These are phyloP conservation scores for Macrophomina pseudophaseolina DNA, from an alignment of 2,329 filamentous ascomycete species.

Conservation along the genomic window DNA sequence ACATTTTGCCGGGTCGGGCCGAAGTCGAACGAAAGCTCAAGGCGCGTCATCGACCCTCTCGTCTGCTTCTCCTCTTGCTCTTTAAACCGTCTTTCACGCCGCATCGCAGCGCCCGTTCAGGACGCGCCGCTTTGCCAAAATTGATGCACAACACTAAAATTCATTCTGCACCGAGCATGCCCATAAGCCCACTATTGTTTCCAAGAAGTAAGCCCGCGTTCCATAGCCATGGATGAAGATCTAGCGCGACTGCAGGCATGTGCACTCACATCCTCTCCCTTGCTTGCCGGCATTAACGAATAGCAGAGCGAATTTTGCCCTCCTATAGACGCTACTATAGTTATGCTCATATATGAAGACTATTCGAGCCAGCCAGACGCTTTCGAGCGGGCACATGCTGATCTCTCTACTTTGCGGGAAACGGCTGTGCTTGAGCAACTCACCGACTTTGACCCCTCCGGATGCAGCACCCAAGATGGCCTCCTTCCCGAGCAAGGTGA, in stretches of 20 bases:
- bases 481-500: constrained; percentile 29
- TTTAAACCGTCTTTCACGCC: neutral
- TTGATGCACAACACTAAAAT: neutral
- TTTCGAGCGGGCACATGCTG: constrained; percentile 60
- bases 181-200: neutral
- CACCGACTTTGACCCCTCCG: constrained; percentile 78
- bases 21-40: neutral
- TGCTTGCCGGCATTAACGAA: neutral
- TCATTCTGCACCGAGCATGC: constrained; percentile 1
- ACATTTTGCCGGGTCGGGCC: neutral
- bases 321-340: constrained; percentile 75
- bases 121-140: neutral
- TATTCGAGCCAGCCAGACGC: constrained; percentile 65
- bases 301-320: constrained; percentile 72
- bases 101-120: neutral
- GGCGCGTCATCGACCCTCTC: constrained; percentile 18
- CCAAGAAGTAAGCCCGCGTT: constrained; percentile 1
- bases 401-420: constrained; percentile 69
- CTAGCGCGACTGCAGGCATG: constrained; percentile 10
- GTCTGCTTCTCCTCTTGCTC: neutral
- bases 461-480: constrained; percentile 58
- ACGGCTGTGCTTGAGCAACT: constrained; percentile 71
- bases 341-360: constrained; percentile 77
- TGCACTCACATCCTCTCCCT: neutral
- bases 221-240: constrained; percentile 21